A percentile compares a stretch with the other conserved stretches of the same genome.
Evolutionary conservation across 257 asterid genomes (phyloP).

Genomic region (Leonotis leonurus): DNA sequence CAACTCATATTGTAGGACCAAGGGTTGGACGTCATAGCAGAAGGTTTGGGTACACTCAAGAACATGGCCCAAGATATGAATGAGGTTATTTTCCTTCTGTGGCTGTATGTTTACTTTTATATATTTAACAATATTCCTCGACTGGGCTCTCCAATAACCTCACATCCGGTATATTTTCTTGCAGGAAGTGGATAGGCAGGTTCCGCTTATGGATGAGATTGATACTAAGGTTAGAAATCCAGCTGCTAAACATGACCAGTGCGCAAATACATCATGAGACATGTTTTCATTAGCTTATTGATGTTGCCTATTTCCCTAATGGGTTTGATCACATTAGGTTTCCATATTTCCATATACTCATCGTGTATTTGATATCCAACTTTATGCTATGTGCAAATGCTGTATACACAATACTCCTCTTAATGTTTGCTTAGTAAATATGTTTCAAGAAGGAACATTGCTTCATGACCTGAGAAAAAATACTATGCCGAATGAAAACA

Average conservation of each 20-base stretch:
- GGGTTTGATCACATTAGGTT: too few species aligned
- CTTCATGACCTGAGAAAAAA: neutral
- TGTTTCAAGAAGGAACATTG: neutral
- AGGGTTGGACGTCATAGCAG: slow-evolving; percentile 90
- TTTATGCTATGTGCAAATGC: neutral
- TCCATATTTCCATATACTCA: neutral
- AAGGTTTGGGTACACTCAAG: slow-evolving; percentile 89
- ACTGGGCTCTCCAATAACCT: slow-evolving; percentile 17
- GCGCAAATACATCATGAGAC: too few species aligned
- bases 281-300: neutral
- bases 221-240: slow-evolving; percentile 71
- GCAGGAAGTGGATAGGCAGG: slow-evolving; percentile 97
- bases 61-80: slow-evolving; percentile 97
- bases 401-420: neutral
- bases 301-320: neutral
- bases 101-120: neutral
- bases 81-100: slow-evolving; percentile 51
- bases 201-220: slow-evolving; percentile 98
- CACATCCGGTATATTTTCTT: slow-evolving; percentile 5
- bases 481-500: neutral
- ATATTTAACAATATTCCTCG: neutral
- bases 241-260: neutral
- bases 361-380: neutral
- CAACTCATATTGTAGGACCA: slow-evolving; percentile 51
- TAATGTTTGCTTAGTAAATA: neutral